Evolutionary conservation across 306 rosid genomes (phyloP).

Genomic region (Gleditsia sinensis): DNA sequence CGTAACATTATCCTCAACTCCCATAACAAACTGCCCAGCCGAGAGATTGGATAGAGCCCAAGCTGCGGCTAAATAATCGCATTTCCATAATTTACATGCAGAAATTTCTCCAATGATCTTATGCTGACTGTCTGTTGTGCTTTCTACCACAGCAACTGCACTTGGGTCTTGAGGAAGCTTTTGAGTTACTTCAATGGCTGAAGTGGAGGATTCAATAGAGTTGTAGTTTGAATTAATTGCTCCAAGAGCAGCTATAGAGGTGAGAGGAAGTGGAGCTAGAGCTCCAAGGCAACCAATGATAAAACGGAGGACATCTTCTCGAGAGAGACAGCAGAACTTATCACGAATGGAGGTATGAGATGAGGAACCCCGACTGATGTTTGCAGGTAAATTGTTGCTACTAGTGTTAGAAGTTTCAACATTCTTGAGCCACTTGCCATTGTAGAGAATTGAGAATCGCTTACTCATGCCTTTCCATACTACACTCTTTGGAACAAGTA

Average conservation of each 20-base stretch:
- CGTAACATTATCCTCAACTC: conserved; percentile 81
- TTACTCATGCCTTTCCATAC: conserved; percentile 98
- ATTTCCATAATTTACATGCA: conserved; percentile 91
- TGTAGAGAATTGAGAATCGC: conserved; percentile 88
- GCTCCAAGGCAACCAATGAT: conserved; percentile 97
- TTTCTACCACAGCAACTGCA: conserved; percentile 82
- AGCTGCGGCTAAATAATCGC: conserved; percentile 83
- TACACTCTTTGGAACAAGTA: conserved; percentile 83
- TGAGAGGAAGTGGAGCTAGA: conserved; percentile 92
- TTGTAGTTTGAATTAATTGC: conserved; percentile 72
- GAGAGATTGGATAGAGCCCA: conserved; percentile 94
- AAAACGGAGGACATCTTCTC: conserved; percentile 98
- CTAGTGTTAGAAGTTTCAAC: conserved; percentile 56
- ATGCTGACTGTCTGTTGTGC: conserved; percentile 42
- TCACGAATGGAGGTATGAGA: conserved; percentile 47
- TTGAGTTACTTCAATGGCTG: conserved; percentile 63
- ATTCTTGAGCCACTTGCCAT: conserved; percentile 91
- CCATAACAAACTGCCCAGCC: conserved; percentile 97
- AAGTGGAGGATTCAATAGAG: conserved; percentile 65
- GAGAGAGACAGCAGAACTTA: conserved; percentile 85
- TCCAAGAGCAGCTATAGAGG: conserved; percentile 76
- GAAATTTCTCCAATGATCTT: conserved; percentile 96
- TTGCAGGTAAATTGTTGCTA: conserved; percentile 54
- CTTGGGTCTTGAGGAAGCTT: conserved; percentile 76
- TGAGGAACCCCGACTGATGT: conserved; percentile 57